Evolutionary conservation across 768 basidiomycete genomes (phyloP).

Genomic region (Hygrophorus russula): DNA sequence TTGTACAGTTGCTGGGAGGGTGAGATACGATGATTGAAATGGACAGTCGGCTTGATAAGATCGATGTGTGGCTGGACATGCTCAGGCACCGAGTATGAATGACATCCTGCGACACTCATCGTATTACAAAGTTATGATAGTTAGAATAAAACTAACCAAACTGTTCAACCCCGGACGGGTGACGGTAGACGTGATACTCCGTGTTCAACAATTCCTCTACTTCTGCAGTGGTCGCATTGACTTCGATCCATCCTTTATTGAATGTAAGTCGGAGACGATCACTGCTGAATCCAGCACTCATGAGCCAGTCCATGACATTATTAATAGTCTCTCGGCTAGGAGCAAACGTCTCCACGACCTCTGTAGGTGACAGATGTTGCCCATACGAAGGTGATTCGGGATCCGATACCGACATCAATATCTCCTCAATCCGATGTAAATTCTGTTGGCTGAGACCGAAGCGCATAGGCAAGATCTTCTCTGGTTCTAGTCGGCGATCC

Average conservation of each 20-base stretch:
- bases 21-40: slow-evolving; percentile 15
- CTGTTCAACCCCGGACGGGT: slow-evolving; percentile 19
- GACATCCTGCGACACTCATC: slow-evolving; percentile 11
- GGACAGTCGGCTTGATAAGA: slow-evolving; percentile 23
- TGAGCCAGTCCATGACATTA: slow-evolving; percentile 21
- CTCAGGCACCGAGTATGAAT: slow-evolving; percentile 21
- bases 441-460: slow-evolving; percentile 25
- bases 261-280: slow-evolving; percentile 14
- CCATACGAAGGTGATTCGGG: slow-evolving; percentile 24
- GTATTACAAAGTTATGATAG: not conserved
- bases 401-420: slow-evolving; percentile 22
- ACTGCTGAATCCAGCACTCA: slow-evolving; percentile 13
- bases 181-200: slow-evolving; percentile 21
- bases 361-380: slow-evolving; percentile 21
- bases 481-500: slow-evolving; percentile 12
- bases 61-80: slow-evolving; percentile 20
- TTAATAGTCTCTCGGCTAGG: slow-evolving; percentile 16
- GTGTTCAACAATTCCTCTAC: slow-evolving; percentile 21
- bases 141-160: slow-evolving; percentile 13
- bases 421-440: slow-evolving; percentile 17
- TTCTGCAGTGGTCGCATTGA: slow-evolving; percentile 18
- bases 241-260: slow-evolving; percentile 21
- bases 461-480: slow-evolving; percentile 18
- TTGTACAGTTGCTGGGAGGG: not conserved
- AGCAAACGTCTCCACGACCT: slow-evolving; percentile 19